phyloP scores from a whole-genome alignment of 2,329 filamentous ascomycete genomes.

The Ceratocystis destructans region DNA sequence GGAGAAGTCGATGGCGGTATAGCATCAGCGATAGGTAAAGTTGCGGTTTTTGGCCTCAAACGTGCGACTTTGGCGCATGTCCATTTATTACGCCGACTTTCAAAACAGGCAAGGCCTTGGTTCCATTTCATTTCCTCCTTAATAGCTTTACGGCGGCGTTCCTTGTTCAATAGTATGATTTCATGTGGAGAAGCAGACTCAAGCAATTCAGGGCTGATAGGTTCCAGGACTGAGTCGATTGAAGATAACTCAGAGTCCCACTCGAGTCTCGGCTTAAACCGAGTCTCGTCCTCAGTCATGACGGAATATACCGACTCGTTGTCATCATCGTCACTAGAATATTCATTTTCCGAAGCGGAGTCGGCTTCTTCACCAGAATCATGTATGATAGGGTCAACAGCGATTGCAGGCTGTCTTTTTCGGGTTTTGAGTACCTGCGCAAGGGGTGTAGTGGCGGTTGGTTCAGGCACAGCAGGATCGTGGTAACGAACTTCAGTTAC shows the following conservation, averaged over 20 bases:
- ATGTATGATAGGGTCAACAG: neutral
- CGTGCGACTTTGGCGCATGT: slow-evolving; percentile 56
- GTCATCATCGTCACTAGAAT: slow-evolving; percentile 27
- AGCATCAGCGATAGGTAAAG: slow-evolving; percentile 21
- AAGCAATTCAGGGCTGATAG: neutral
- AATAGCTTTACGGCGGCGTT: slow-evolving; percentile 42
- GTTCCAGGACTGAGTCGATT: slow-evolving; percentile 9
- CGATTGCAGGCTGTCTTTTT: neutral
- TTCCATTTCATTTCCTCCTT: slow-evolving; percentile 65
- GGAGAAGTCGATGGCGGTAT: slow-evolving; percentile 29
- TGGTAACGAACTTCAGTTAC: slow-evolving; percentile 16
- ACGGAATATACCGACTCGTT: slow-evolving; percentile 43
- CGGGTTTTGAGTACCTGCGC: slow-evolving; percentile 8
- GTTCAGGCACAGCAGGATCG: slow-evolving; percentile 8
- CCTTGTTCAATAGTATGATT: slow-evolving; percentile 25
- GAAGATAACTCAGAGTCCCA: slow-evolving; percentile 34
- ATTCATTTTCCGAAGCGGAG: slow-evolving; percentile 10
- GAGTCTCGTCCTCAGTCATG: slow-evolving; percentile 41
- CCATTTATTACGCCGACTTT: slow-evolving; percentile 68
- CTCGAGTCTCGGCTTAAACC: slow-evolving; percentile 38
- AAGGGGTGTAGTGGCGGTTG: slow-evolving; percentile 9
- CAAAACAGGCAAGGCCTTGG: slow-evolving; percentile 65
- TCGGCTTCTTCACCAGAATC: slow-evolving; percentile 11
- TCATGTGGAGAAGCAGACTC: slow-evolving; percentile 1
- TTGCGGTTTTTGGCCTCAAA: slow-evolving; percentile 32